Percentiles rank a stretch among this genome's conserved stretches.
Conservation (phyloP, 2,329 filamentous ascomycete species). For the Fusarium denticulatum region DNA sequence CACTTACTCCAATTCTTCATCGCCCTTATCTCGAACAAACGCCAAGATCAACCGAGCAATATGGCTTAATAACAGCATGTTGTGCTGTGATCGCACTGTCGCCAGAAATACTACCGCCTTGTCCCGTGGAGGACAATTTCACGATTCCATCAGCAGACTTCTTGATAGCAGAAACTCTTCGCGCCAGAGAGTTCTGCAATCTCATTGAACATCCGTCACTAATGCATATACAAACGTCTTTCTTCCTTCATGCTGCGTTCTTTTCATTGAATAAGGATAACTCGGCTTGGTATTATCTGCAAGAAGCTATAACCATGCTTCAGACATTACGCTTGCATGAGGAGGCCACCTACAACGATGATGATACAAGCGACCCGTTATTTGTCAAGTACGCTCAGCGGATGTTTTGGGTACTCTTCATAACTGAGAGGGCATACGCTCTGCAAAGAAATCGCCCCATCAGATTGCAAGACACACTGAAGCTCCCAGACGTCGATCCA, state of each 20-base stretch:
- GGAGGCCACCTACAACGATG: constrained; percentile 37
- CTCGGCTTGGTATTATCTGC: constrained; percentile 47
- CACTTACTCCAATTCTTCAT: constrained; percentile 47
- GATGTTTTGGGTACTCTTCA: constrained; percentile 46
- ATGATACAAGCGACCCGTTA: not conserved
- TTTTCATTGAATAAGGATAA: constrained; percentile 48
- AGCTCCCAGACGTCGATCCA: constrained; percentile 32
- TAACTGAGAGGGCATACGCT: constrained; percentile 48
- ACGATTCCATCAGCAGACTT: constrained; percentile 33
- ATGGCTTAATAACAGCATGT: constrained; percentile 42
- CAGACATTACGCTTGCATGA: constrained; percentile 45
- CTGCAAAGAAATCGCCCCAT: constrained; percentile 46
- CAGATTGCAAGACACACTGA: constrained; percentile 38
- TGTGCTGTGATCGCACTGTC: constrained; percentile 45
- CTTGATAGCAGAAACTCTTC: constrained; percentile 43
- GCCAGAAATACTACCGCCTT: constrained; percentile 39
- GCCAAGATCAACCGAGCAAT: constrained; percentile 31
- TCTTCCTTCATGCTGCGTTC: constrained; percentile 46
- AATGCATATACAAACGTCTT: constrained; percentile 45
- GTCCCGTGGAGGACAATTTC: not conserved
- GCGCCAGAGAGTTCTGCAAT: constrained; percentile 39
- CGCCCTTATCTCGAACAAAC: constrained; percentile 26
- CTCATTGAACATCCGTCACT: constrained; percentile 43
- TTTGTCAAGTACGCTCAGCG: constrained; percentile 37
- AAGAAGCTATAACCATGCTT: constrained; percentile 45